Evolutionary conservation across 257 asterid species (phyloP).

Genomic region (Nicotiana undulata): DNA sequence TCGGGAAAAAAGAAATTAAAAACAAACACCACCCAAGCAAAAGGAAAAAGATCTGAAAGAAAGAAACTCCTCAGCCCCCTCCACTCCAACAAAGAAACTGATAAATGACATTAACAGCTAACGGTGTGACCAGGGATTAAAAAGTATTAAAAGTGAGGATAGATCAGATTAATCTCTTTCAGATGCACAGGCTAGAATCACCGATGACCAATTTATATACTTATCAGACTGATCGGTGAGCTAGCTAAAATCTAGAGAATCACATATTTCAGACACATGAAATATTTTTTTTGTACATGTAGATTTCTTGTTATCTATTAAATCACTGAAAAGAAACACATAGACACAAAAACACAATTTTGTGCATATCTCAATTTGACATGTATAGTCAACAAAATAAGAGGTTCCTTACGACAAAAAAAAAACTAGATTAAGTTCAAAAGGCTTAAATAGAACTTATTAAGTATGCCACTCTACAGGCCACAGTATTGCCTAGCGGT

Average conservation of each 20-base stretch:
- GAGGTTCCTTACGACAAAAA: neutral
- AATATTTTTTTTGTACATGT: neutral
- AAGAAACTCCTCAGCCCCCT: neutral
- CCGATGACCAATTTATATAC: neutral
- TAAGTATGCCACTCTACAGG: neutral
- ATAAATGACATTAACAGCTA: neutral
- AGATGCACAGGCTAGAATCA: slow-evolving; percentile 3
- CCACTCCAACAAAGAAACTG: neutral
- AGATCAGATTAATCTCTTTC: neutral
- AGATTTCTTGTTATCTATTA: neutral
- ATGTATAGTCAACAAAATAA: neutral
- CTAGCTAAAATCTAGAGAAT: neutral
- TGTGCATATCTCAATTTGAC: neutral
- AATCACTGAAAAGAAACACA: neutral
- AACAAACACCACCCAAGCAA: neutral
- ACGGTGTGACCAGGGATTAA: neutral
- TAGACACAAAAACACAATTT: neutral
- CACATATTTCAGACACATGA: neutral
- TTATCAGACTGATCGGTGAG: neutral
- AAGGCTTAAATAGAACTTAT: neutral
- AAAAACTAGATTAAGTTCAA: neutral
- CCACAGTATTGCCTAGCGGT: neutral
- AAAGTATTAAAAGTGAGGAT: neutral
- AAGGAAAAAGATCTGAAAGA: neutral
- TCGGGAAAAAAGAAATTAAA: neutral